Conservation (phyloP, 2,329 filamentous ascomycete species). For the Seiridium unicorne region DNA sequence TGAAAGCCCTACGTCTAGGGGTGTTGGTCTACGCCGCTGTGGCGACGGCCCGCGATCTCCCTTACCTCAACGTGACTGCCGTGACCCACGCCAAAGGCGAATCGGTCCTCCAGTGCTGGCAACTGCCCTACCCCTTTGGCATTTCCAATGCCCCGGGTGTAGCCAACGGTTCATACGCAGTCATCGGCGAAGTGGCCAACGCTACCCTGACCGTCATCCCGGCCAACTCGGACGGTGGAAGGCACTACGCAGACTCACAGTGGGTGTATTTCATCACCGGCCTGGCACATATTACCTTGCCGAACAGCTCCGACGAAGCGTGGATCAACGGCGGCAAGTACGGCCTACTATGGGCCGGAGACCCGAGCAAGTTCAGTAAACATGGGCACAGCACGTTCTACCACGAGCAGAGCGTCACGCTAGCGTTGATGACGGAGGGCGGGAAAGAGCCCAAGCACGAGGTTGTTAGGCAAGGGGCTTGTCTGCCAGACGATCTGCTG, state of each 20-base stretch:
- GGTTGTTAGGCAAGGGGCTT: conserved; percentile 1
- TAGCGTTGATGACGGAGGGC: neutral
- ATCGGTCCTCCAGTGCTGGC: conserved; percentile 7
- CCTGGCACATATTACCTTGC: conserved; percentile 2
- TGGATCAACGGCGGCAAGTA: conserved; percentile 8
- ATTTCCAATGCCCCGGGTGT: neutral
- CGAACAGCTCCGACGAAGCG: neutral
- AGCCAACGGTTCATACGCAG: neutral
- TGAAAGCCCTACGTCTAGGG: no score
- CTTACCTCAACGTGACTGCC: conserved; percentile 7
- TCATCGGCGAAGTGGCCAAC: neutral
- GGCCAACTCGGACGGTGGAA: neutral
- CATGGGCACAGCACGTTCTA: conserved; percentile 1
- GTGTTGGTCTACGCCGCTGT: neutral
- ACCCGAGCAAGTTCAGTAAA: neutral
- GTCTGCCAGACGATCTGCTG: neutral
- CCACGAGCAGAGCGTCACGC: neutral
- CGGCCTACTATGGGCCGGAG: neutral
- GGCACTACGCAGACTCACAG: conserved; percentile 1
- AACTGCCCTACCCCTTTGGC: neutral
- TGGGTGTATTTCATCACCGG: neutral
- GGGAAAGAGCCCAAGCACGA: neutral
- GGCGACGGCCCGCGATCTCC: neutral
- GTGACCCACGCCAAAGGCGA: neutral
- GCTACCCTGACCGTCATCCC: neutral